Conservation (phyloP, 140 eudicot genomes). For the Stevia rebaudiana region DNA sequence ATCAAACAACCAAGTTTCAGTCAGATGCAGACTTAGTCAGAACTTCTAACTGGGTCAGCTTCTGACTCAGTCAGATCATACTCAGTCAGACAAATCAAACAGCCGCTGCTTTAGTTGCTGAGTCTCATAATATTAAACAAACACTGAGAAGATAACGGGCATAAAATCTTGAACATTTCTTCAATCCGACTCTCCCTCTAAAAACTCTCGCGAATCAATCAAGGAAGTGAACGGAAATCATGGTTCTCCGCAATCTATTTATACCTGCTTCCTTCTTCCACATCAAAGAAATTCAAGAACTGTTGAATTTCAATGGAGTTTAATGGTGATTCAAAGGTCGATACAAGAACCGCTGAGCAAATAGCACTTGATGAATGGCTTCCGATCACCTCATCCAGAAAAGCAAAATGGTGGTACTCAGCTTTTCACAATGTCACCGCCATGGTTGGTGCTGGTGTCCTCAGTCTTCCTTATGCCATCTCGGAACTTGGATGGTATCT, state of each 20-base stretch:
- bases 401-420: slow-evolving; percentile 84
- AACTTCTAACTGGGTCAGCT: too few relatives aligned
- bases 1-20: too few relatives aligned
- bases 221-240: slow-evolving; percentile 10
- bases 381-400: slow-evolving; percentile 59
- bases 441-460: slow-evolving; percentile 94
- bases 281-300: not conserved
- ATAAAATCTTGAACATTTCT: not conserved
- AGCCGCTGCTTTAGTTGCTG: too few relatives aligned
- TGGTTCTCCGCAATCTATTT: slow-evolving; percentile 11
- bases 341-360: slow-evolving; percentile 28
- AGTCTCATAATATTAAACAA: too few relatives aligned
- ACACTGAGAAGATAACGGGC: not conserved
- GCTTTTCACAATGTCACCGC: slow-evolving; percentile 84
- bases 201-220: not conserved
- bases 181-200: not conserved
- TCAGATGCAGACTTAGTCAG: too few relatives aligned
- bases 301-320: slow-evolving; percentile 9
- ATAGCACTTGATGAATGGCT: slow-evolving; percentile 75
- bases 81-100: too few relatives aligned
- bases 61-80: too few relatives aligned
- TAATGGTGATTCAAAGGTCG: slow-evolving; percentile 9
- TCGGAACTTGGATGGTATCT: slow-evolving; percentile 69
- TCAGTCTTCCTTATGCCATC: too few relatives aligned
- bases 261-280: slow-evolving; percentile 3